Conservation (phyloP, 805 yeast species). For the Lipomyces lipofer region DNA sequence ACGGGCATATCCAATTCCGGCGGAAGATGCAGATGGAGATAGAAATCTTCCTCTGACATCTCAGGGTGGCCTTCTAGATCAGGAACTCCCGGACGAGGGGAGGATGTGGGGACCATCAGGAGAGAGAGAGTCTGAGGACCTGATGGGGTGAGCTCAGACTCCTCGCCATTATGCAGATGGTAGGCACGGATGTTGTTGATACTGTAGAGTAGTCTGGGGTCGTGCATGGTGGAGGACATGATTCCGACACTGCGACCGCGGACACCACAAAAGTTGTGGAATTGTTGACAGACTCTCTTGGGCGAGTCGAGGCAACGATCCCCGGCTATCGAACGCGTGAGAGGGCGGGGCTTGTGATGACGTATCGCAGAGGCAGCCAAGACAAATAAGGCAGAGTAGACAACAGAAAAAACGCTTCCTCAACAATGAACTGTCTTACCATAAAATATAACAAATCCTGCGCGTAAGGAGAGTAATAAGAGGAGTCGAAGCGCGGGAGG, state of each 20-base stretch:
- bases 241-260: not conserved
- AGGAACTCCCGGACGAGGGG: slow-evolving; percentile 36
- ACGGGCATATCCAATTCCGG: slow-evolving; percentile 2
- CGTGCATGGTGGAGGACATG: not conserved
- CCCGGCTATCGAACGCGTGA: slow-evolving; percentile 45
- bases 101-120: slow-evolving; percentile 60
- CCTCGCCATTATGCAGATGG: not conserved
- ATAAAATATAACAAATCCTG: no score
- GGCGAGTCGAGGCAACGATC: not conserved
- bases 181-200: not conserved
- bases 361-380: not conserved
- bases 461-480: no score
- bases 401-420: no score
- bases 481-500: no score
- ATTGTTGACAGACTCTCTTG: not conserved
- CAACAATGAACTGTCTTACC: no score
- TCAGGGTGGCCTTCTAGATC: not conserved
- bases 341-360: slow-evolving; percentile 58
- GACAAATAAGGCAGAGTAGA: no score
- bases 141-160: not conserved
- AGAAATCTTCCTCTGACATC: slow-evolving; percentile 41
- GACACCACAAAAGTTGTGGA: not conserved
- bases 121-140: slow-evolving; percentile 70
- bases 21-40: slow-evolving; percentile 38
- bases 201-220: not conserved